A percentile compares a stretch with the other conserved stretches of the same genome.
phyloP scores from a whole-genome alignment of 306 rosid species.

The Pterocarpus macrocarpus region DNA sequence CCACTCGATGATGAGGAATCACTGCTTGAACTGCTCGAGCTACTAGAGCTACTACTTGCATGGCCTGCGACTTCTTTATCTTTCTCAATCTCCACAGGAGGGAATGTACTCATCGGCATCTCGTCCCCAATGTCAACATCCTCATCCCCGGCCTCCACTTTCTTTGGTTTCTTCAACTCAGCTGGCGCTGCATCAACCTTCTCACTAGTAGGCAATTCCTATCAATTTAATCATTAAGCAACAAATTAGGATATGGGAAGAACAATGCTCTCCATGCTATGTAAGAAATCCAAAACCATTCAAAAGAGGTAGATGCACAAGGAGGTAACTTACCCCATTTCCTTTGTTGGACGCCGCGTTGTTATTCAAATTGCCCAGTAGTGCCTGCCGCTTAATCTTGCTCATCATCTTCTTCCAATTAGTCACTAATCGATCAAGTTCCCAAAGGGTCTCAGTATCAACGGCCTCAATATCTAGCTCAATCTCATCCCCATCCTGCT shows the following conservation, averaged over 20 bases:
- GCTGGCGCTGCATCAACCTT: conserved; percentile 49
- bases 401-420: conserved; percentile 94
- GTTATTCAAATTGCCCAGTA: conserved; percentile 54
- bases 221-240: background rate
- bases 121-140: conserved; percentile 98
- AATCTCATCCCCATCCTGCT: conserved; percentile 97
- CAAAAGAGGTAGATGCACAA: background rate
- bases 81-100: conserved; percentile 95
- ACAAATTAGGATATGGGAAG: background rate
- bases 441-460: conserved; percentile 96
- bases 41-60: conserved; percentile 78
- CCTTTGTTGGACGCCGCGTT: conserved; percentile 52
- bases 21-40: conserved; percentile 88
- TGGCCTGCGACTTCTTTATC: conserved; percentile 77
- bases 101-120: conserved; percentile 81
- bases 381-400: conserved; percentile 89
- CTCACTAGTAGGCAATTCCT: conserved; percentile 66
- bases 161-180: conserved; percentile 77
- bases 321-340: conserved; percentile 64
- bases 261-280: background rate
- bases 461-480: conserved; percentile 97
- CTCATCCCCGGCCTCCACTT: conserved; percentile 89
- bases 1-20: conserved; percentile 97
- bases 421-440: conserved; percentile 91
- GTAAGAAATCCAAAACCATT: background rate